Evolutionary conservation across 2,329 filamentous ascomycete species (phyloP).

Genomic region (Lachnellula arida): DNA sequence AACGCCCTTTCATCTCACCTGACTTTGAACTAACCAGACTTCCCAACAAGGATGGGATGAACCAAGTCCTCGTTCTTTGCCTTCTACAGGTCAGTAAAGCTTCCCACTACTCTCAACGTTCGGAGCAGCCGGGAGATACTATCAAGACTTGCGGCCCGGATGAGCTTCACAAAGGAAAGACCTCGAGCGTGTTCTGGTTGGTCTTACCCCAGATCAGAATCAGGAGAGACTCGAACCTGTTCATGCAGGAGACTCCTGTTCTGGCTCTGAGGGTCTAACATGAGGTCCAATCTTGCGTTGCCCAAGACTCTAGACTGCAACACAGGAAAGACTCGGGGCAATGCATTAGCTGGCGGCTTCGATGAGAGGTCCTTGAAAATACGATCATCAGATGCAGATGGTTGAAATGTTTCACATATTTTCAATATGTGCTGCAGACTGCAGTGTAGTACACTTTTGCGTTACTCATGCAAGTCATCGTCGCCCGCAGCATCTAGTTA

Average conservation of each 20-base stretch:
- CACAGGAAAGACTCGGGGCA: conserved; percentile 11
- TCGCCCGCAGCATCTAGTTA: conserved; percentile 6
- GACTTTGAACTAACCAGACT: conserved; percentile 20
- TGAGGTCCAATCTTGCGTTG: conserved; percentile 24
- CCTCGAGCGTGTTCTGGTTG: conserved; percentile 19
- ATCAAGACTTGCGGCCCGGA: conserved; percentile 15
- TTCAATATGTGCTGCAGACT: conserved; percentile 14
- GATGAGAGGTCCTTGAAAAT: conserved; percentile 6
- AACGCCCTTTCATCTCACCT: conserved; percentile 20
- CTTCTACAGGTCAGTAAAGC: conserved; percentile 27
- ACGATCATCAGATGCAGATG: conserved; percentile 16
- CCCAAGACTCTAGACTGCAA: conserved; percentile 18
- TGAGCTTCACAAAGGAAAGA: conserved; percentile 9
- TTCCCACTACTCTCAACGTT: conserved; percentile 19
- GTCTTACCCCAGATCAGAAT: conserved; percentile 24
- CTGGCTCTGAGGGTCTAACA: conserved; percentile 17
- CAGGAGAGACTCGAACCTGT: conserved; percentile 26
- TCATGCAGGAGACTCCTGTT: conserved; percentile 32
- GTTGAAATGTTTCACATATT: conserved; percentile 21
- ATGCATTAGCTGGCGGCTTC: conserved; percentile 13
- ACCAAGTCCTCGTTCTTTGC: conserved; percentile 17
- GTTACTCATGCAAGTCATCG: conserved; percentile 25
- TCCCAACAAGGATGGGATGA: conserved; percentile 19
- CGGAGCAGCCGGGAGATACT: conserved; percentile 18
- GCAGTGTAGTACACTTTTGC: conserved; percentile 12